These are phyloP conservation scores for Coprinopsis sp. DNA, from an alignment of 768 basidiomycete species.

Conservation along the genomic window DNA sequence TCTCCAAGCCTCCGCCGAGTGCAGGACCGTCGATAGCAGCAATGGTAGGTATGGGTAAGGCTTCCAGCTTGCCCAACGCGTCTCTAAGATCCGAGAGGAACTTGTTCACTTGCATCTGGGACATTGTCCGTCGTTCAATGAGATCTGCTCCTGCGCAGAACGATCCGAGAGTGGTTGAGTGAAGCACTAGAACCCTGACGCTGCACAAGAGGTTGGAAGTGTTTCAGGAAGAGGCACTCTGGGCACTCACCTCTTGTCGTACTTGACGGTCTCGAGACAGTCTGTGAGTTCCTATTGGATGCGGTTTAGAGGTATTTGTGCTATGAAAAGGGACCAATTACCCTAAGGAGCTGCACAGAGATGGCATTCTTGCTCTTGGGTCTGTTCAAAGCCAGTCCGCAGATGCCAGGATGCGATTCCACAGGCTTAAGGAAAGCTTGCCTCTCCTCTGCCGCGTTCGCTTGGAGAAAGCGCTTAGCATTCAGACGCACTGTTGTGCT, in stretches of 20 bases:
- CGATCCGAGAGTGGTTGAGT: slow-evolving; percentile 67
- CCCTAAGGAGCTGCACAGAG: slow-evolving; percentile 66
- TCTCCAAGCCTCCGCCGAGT: slow-evolving; percentile 87
- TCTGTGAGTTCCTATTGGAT: slow-evolving; percentile 62
- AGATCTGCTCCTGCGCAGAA: slow-evolving; percentile 96
- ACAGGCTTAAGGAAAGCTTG: slow-evolving; percentile 52
- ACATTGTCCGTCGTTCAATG: slow-evolving; percentile 80
- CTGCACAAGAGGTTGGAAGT: slow-evolving; percentile 29
- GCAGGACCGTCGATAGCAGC: slow-evolving; percentile 93
- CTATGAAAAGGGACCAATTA: slow-evolving; percentile 21
- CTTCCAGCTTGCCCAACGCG: slow-evolving; percentile 72
- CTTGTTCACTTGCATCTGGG: slow-evolving; percentile 61
- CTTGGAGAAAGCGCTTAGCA: slow-evolving; percentile 18
- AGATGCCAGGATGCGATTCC: slow-evolving; percentile 55
- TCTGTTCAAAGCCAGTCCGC: slow-evolving; percentile 73
- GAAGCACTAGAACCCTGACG: slow-evolving; percentile 76
- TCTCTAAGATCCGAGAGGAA: slow-evolving; percentile 76
- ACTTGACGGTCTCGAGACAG: slow-evolving; percentile 60
- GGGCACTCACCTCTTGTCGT: slow-evolving; percentile 54
- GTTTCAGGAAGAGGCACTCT: slow-evolving; percentile 4
- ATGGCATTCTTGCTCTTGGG: slow-evolving; percentile 87
- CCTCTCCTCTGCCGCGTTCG: slow-evolving; percentile 13
- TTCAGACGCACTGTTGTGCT: background rate
- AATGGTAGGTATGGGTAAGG: slow-evolving; percentile 82
- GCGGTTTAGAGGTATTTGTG: slow-evolving; percentile 3